phyloP scores from a whole-genome alignment of 1,284 basidiomycete species.

The Moniliella sp. region DNA sequence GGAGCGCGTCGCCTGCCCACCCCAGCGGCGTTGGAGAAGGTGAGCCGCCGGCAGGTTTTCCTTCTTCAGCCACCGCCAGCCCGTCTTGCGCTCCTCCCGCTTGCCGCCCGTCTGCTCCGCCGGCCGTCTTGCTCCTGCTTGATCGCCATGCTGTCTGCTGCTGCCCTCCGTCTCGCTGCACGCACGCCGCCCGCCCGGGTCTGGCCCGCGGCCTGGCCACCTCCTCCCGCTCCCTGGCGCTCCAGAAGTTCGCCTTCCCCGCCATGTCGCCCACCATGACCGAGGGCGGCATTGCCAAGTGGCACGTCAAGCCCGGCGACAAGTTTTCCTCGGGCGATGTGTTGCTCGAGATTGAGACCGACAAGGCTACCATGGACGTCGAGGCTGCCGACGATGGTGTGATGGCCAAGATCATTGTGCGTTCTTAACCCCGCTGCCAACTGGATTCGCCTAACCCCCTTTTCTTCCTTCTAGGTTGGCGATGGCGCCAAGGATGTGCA shows the following conservation, averaged over 20 bases:
- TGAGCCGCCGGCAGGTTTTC: too few relatives aligned
- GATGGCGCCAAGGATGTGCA: constrained; percentile 68
- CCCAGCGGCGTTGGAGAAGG: too few relatives aligned
- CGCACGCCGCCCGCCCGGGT: too few relatives aligned
- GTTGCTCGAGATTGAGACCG: constrained; percentile 86
- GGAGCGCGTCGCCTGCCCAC: too few relatives aligned
- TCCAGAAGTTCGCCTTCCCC: constrained; percentile 82
- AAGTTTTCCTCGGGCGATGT: constrained; percentile 72
- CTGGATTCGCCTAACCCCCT: constrained; percentile 13
- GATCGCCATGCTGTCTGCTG: too few relatives aligned
- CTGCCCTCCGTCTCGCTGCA: too few relatives aligned
- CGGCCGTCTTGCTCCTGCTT: too few relatives aligned
- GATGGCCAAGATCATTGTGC: constrained; percentile 72
- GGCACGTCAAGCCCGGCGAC: constrained; percentile 94
- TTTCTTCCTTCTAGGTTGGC: too few relatives aligned
- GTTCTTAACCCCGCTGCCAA: constrained; percentile 35
- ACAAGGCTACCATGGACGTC: constrained; percentile 99
- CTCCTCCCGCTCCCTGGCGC: too few relatives aligned
- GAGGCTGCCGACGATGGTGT: constrained; percentile 92
- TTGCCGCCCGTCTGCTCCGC: too few relatives aligned
- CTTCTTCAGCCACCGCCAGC: too few relatives aligned
- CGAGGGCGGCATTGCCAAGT: constrained; percentile 84
- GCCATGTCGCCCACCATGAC: constrained; percentile 99
- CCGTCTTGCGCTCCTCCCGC: too few relatives aligned
- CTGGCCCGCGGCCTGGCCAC: constrained; percentile 52